Evolutionary conservation across 129 eudicot genomes (phyloP), one percentile per base, ranked within the genome.

Genomic region (Solidago caesia): DNA sequence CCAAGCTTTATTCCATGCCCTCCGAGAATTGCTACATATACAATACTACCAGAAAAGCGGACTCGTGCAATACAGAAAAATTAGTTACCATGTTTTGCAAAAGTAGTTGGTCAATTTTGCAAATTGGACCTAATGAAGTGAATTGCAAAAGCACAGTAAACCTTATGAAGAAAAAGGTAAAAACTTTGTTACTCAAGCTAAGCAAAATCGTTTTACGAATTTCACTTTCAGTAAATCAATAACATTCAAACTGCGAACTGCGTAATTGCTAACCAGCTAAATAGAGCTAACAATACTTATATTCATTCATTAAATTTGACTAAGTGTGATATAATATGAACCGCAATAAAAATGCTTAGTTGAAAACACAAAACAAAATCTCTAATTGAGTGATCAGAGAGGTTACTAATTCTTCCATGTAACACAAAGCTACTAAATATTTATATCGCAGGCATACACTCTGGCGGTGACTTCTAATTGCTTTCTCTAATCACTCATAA

Each of bases 111-210:
- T n/a, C 61, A 56, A 56, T n/a, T n/a, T 53, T 16, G 60, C 7
- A 14, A 53, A n/a, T 53, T n/a, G 60, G 15, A 53, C 60, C 60
- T 5, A 6, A 53, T 5, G 2, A 51, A 4, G 60, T 53, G 60
- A 53, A 53, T 4, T 53, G n/a, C 0, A 3, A 53, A 53, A 53
- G 60, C 21, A 2, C 21, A 5, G 11, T 16, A 56, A 55, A 55
- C 60, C 9, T 55, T 56, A 56, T 56, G 61, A 56, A 56, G 61
- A 25, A 56, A 56, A 56, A 56, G 61, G 61, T 8, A 56, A 16
- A 6, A 7, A 7, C 61, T 15, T 27, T 0, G 61, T 56, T 56
- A 56, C 29, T 56, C 11, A 7, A 56, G 27, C 61, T 56, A 56
- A 16, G 61, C 27, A 56, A 6, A 56, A 56, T 4, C 21, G 4